Evolutionary conservation across 1,139 yeast species (phyloP).

Genomic region (Suzukiozyma palmioleophila): DNA sequence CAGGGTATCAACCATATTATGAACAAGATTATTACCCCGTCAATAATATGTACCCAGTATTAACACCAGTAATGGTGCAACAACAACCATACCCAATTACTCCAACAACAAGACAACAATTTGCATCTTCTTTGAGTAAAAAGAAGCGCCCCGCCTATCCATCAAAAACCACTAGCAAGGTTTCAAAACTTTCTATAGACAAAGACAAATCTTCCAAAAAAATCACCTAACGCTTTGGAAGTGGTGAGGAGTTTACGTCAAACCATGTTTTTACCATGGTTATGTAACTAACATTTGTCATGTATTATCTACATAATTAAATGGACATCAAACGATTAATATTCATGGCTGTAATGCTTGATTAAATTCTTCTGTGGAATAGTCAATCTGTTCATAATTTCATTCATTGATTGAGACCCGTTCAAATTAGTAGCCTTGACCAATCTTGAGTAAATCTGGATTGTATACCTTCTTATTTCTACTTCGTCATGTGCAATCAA

Average conservation of each 20-base stretch:
- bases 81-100: conserved; percentile 7
- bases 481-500: conserved; percentile 30
- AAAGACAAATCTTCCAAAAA: background rate
- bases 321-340: too few relatives aligned
- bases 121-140: background rate
- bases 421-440: conserved; percentile 18
- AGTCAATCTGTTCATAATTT: conserved; percentile 23
- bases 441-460: conserved; percentile 38
- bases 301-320: too few relatives aligned
- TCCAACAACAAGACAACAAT: conserved; percentile 3
- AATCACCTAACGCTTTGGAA: too few relatives aligned
- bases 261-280: too few relatives aligned
- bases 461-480: conserved; percentile 36
- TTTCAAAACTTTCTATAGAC: background rate
- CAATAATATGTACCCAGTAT: conserved; percentile 11
- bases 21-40: conserved; percentile 14
- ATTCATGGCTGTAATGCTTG: conserved; percentile 28
- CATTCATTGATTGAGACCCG: conserved; percentile 11
- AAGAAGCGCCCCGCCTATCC: conserved; percentile 1
- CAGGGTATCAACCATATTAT: conserved; percentile 10
- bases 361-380: conserved; percentile 34
- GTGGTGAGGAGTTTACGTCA: too few relatives aligned
- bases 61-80: conserved; percentile 11
- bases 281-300: too few relatives aligned
- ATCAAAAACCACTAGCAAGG: background rate